Base-by-base conservation (phyloP, 768 basidiomycete species). In the Suillus placidus region DNA sequence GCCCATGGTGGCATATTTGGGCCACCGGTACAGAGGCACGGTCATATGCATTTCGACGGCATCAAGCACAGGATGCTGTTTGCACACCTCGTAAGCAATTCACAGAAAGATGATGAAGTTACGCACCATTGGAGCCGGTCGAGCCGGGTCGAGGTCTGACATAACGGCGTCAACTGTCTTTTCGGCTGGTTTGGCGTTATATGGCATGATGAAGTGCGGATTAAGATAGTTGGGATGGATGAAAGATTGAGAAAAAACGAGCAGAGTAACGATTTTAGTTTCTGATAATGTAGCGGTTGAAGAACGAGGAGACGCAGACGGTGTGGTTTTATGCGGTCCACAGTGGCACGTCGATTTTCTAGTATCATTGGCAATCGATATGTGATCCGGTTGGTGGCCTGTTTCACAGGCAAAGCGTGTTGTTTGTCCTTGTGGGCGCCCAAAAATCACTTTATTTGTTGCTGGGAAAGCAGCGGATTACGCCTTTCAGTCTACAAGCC, bases 361-460 rank as follows among this genome's bases (percentile, higher is more conserved):
- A 66, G 35, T 60, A 72, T 71, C 76, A 78, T 78, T 73, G 51
- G 62, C 65, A 71, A 78, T 77, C 71, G 70, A 73, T 76, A 71
- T 74, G 68, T 74, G 70, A 66, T 69, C 64, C 62, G 58, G 35
- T n/a, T 54, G 62, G 40, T 55, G 26, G 47, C 40, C 18, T 56
- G 26, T 56, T 65, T 58, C 69, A 57, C 64, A 42, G 79, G 76
- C 67, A 78, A 73, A 77, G 75, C 73, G 71, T 74, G 61, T 81
- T 81, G 81, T 82, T 81, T 81, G 81, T 79, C 77, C 80, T 77
- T 81, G 80, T 81, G 80, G 81, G 80, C 71, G 79, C 78, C 62
- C 45, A 45, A 51, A 69, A 72, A 63, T 66, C 66, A 40, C 65
- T 73, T 76, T 73, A 68, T 78, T 79, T 70, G 73, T 73, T 63